These are phyloP conservation scores for Stropharia rugosoannulata DNA, from an alignment of 768 basidiomycete genomes.

Conservation along the genomic window DNA sequence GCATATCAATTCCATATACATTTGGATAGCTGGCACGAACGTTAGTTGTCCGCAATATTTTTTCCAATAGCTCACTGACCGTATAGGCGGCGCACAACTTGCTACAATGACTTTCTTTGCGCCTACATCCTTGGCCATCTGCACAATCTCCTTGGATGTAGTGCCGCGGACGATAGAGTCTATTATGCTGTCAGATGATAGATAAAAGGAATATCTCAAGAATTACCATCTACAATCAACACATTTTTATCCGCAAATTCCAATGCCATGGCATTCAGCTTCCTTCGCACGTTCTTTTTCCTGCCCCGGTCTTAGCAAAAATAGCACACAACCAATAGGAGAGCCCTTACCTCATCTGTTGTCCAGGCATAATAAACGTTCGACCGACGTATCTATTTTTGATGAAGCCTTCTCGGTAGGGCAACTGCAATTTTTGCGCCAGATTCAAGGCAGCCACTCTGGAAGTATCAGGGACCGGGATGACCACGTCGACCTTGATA, in stretches of 20 bases:
- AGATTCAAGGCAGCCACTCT: constrained; percentile 94
- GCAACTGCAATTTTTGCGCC: constrained; percentile 85
- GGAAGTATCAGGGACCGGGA: constrained; percentile 96
- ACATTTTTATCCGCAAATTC: constrained; percentile 94
- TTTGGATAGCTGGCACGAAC: constrained; percentile 68
- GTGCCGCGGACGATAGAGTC: constrained; percentile 99
- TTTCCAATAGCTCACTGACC: constrained; percentile 43
- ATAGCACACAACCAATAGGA: background rate
- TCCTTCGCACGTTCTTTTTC: constrained; percentile 90
- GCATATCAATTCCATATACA: constrained; percentile 99
- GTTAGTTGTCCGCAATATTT: constrained; percentile 1
- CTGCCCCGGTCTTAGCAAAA: constrained; percentile 34
- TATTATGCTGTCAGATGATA: constrained; percentile 25
- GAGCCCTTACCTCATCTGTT: constrained; percentile 77
- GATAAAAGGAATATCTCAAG: background rate
- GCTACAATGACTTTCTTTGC: constrained; percentile 96
- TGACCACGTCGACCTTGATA: constrained; percentile 89
- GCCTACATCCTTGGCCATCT: constrained; percentile 99
- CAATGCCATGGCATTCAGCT: constrained; percentile 97
- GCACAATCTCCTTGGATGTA: constrained; percentile 97
- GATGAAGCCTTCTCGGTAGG: constrained; percentile 97
- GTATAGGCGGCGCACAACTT: constrained; percentile 95
- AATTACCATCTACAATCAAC: constrained; percentile 89
- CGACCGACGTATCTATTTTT: constrained; percentile 98
- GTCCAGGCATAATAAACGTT: constrained; percentile 99